Base-by-base conservation (phyloP, 805 yeast species). In the Helenozyma rhizophorensis region DNA sequence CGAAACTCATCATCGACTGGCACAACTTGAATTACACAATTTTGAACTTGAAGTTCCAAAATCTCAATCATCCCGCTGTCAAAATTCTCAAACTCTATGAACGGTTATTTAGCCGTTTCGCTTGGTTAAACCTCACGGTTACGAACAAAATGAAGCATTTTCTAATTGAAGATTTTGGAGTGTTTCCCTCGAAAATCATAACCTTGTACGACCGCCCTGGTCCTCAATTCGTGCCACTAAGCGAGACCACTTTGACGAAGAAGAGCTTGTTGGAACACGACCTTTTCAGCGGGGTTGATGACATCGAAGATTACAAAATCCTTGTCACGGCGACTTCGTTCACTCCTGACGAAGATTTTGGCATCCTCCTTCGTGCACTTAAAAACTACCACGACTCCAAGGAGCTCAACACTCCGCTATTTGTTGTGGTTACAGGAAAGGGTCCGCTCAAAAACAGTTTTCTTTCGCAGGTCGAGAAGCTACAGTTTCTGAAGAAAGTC, bases 341-440 rank as follows among this genome's bases (percentile, higher is more conserved):
- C 54, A 90, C 99, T 0, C 93, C 94, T 1, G 99, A 93, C 57
- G 99, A 93, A 57, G 95, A 93, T 54, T 77, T 93, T 34, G 63
- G 63, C 15, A 58, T 84, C 23, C 60, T 93, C 12, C 60, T 90
- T 12, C 76, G 78, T 9, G 87, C 95, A 0, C 62, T 93, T 34
- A 70, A 71, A 32, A 43, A 58, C 14, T 80, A 86, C 43, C 89
- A 83, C 31, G 37, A 16, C 15, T 28, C 36, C 10, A 28, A 26
- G n/a, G 37, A 28, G 8, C 21, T 43, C 1, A 42, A 70, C 3
- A 78, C 80, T 1, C 71, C 68, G 3, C 50, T 89, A 2, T 55
- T 78, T 23, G 74, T 87, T 33, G 59, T 93, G n/a, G 81, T 93
- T n/a, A 93, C 99, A 0, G 99, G 99, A 0, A 90, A 89, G 54